Base-by-base conservation (phyloP, 139 green algal species). In the Medakamo hakoo region DNA sequence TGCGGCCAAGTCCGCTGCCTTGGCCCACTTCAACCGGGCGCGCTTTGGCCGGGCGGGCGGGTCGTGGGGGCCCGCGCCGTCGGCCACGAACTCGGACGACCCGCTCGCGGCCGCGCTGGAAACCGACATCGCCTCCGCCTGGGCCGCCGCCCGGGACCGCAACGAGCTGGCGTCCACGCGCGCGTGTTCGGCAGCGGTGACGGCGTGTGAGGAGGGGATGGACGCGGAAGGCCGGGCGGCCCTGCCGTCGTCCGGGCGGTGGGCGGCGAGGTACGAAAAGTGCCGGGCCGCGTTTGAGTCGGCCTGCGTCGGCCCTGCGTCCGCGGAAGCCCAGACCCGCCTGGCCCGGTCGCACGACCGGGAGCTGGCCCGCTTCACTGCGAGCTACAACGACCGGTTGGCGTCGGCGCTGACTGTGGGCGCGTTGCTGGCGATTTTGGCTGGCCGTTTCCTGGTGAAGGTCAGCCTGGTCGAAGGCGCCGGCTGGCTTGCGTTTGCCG, bases 331-430 rank as follows among this genome's bases (percentile, higher is more conserved):
- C 29, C 56, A 25, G 57, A 74, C 79, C 28, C 71, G 76, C 31
- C 62, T 83, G 57, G 56, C 62, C 19, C 66, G 76, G 48, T 76
- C 79, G 4, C 82, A 73, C 77, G 57, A 61, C 48, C 66, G 68
- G 40, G 83, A 75, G 73, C 64, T 65, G 22, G 59, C 24, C 0
- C 78, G 80, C 19, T 93, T 93, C 62, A 71, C 61, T n/a, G 71
- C 73, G 22, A 83, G 87, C 60, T 94, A 92, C 80, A 94, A 94
- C 73, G 78, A 86, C 70, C 72, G 82, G 30, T 67, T 93, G 27
- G 83, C 81, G 68, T 83, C 75, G 23, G 85, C 80, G 14, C 75
- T 93, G 59, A 55, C 85, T 5, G 29, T 80, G 55, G 20, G 77
- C 16, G 57, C 73, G 5, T 63, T 93, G 29, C 73, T 60, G 22